Conservation (phyloP, 371 early-diverging fungal genomes). For the Capillidium heterosporum region DNA sequence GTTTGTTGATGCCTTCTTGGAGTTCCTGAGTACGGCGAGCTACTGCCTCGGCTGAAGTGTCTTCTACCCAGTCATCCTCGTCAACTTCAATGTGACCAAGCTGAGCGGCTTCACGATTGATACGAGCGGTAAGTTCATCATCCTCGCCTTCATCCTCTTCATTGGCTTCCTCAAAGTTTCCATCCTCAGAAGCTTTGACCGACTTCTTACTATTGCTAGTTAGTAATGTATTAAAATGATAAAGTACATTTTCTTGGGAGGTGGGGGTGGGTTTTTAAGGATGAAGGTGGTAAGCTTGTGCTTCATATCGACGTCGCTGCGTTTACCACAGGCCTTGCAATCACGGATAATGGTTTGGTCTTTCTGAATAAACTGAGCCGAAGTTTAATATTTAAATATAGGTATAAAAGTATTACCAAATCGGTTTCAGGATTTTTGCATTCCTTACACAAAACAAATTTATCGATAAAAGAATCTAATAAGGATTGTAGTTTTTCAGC, state of each 20-base stretch:
- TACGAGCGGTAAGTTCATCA: conserved; percentile 52
- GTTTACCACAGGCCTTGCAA: conserved; percentile 88
- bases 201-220: conserved; percentile 23
- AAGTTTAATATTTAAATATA: conserved; percentile 2
- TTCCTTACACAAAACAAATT: conserved; percentile 87
- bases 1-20: conserved; percentile 19
- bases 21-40: conserved; percentile 56
- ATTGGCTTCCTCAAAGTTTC: conserved; percentile 19
- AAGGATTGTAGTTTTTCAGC: conserved; percentile 71
- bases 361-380: conserved; percentile 18
- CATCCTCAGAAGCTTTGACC: conserved; percentile 22
- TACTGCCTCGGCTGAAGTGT: conserved; percentile 61
- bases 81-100: conserved; percentile 34
- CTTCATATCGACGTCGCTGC: conserved; percentile 65
- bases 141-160: conserved; percentile 23
- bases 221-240: neutral
- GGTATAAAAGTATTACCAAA: conserved; percentile 23
- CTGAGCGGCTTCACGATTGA: conserved; percentile 47
- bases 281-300: conserved; percentile 83
- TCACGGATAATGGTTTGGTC: conserved; percentile 49
- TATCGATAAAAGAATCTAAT: conserved; percentile 89
- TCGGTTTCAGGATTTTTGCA: conserved; percentile 99
- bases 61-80: conserved; percentile 72
- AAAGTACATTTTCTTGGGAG: conserved; percentile 7
- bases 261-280: conserved; percentile 75